These are phyloP conservation scores for Nymphaea colorata DNA, from an alignment of 164 flowering plant species.

Conservation along the genomic window DNA sequence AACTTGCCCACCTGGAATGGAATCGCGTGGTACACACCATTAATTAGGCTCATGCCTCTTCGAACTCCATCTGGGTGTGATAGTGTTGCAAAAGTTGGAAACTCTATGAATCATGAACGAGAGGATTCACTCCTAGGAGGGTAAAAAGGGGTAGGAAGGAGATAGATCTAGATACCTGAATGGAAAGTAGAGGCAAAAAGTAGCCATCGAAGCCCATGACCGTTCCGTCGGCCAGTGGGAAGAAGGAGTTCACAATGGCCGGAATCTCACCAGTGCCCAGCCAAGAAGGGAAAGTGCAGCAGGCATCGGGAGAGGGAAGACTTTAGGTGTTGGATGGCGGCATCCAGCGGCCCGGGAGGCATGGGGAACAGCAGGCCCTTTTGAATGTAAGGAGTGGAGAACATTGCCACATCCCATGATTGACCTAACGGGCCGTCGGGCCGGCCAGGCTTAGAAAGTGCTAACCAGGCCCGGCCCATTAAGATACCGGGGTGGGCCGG, in stretches of 20 bases:
- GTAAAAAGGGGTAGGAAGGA: too few relatives aligned
- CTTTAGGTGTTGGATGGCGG: constrained; percentile 23
- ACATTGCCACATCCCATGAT: constrained; percentile 36
- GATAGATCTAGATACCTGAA: constrained; percentile 27
- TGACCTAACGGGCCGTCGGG: too few relatives aligned
- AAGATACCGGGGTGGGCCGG: too few relatives aligned
- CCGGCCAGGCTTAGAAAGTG: too few relatives aligned
- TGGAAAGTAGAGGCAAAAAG: constrained; percentile 22
- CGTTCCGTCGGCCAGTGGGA: constrained; percentile 22
- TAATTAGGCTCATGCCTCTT: too few relatives aligned
- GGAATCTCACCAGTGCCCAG: constrained; percentile 43
- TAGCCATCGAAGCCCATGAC: constrained; percentile 48
- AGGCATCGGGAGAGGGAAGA: constrained; percentile 34
- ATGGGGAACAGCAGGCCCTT: constrained; percentile 35
- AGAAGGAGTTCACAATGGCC: constrained; percentile 30
- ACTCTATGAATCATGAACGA: too few relatives aligned
- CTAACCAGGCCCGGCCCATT: too few relatives aligned
- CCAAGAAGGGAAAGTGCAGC: constrained; percentile 38
- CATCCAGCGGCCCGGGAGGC: constrained; percentile 8
- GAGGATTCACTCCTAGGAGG: too few relatives aligned
- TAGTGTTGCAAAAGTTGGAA: too few relatives aligned
- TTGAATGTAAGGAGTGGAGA: constrained; percentile 21
- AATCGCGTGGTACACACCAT: too few relatives aligned
- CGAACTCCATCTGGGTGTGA: too few relatives aligned
- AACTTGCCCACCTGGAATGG: constrained; percentile 9